Evolutionary conservation across 352 stramenopile species (phyloP).

Genomic region (Pythium vanterpoolii): DNA sequence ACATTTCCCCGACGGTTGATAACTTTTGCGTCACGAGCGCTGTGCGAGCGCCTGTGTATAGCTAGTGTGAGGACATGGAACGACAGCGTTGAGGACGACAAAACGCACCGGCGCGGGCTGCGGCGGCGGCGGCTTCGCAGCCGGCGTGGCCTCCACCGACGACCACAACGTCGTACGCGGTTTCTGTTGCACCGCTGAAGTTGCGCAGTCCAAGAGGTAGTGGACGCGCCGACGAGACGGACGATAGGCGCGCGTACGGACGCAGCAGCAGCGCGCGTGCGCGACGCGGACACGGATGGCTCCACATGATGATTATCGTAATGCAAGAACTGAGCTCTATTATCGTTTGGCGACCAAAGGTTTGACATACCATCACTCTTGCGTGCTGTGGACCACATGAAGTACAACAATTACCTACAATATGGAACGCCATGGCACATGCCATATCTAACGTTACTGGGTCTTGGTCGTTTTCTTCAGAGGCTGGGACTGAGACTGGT

Average conservation of each 20-base stretch:
- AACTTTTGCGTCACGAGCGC: slow-evolving; percentile 95
- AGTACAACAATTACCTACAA: no score
- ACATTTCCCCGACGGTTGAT: slow-evolving; percentile 96
- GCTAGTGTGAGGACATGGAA: neutral
- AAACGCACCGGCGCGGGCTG: slow-evolving; percentile 54
- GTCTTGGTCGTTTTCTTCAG: slow-evolving; percentile 15
- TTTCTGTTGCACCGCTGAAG: neutral
- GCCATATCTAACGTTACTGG: slow-evolving; percentile 20
- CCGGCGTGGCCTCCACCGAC: slow-evolving; percentile 91
- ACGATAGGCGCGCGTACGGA: neutral
- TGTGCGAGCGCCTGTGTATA: slow-evolving; percentile 84
- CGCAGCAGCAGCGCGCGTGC: slow-evolving; percentile 13
- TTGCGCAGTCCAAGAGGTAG: neutral
- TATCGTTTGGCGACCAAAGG: neutral
- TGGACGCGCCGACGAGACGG: neutral
- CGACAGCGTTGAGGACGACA: neutral
- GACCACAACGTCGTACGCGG: slow-evolving; percentile 78
- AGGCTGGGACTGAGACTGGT: slow-evolving; percentile 8
- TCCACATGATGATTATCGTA: slow-evolving; percentile 6
- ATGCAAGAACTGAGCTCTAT: neutral
- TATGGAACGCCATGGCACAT: slow-evolving; percentile 2
- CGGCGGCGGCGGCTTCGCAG: slow-evolving; percentile 89
- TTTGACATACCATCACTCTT: slow-evolving; percentile 19
- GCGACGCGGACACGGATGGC: slow-evolving; percentile 3
- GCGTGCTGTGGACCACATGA: slow-evolving; percentile 14